Evolutionary conservation across 169 alveolate genomes (phyloP).

Genomic region (Eimeria necatrix): DNA sequence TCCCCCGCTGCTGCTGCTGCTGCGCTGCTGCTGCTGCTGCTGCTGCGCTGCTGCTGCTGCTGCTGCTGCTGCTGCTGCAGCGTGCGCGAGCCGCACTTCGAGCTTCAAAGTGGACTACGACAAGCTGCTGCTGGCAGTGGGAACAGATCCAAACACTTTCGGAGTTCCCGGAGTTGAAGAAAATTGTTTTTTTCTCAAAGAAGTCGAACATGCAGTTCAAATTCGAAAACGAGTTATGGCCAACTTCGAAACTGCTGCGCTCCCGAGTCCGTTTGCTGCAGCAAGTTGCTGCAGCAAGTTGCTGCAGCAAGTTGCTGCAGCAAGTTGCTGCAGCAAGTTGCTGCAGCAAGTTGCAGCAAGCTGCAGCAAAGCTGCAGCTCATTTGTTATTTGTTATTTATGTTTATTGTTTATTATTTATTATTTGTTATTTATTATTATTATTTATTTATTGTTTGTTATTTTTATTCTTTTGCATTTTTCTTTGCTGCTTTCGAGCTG

Average conservation of each 20-base stretch:
- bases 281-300: not conserved
- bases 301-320: not conserved
- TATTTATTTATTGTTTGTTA: too few relatives aligned
- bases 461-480: too few relatives aligned
- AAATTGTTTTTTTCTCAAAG: slow-evolving; percentile 80
- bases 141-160: not conserved
- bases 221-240: slow-evolving; percentile 80
- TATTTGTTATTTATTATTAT: too few relatives aligned
- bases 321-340: not conserved
- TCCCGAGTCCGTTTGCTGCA: slow-evolving; percentile 62
- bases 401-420: too few relatives aligned
- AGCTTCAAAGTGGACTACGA: not conserved
- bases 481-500: too few relatives aligned
- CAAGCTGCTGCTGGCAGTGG: not conserved
- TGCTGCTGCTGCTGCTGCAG: not conserved
- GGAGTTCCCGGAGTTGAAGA: slow-evolving; percentile 73
- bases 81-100: slow-evolving; percentile 9
- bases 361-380: too few relatives aligned
- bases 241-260: slow-evolving; percentile 82
- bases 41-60: not conserved
- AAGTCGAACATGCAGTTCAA: slow-evolving; percentile 81
- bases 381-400: too few relatives aligned
- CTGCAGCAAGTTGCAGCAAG: not conserved
- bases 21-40: not conserved
- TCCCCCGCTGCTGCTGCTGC: not conserved